A percentile compares a stretch with the other conserved stretches of the same genome.
Evolutionary conservation across 2,329 filamentous ascomycete genomes (phyloP).

Genomic region (Elsinoe perseae): DNA sequence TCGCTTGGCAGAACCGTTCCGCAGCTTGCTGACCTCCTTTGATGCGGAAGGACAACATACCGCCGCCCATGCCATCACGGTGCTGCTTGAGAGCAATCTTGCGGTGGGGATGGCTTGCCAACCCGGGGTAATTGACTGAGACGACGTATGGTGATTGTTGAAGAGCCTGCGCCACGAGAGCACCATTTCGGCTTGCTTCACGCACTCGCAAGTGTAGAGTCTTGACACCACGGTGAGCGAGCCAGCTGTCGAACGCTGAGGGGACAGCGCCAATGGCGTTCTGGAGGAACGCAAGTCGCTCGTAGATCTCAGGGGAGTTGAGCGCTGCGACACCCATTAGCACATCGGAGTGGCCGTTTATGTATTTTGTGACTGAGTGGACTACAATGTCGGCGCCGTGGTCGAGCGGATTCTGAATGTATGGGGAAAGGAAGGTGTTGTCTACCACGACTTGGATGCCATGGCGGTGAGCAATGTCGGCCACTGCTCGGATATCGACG

Average conservation of each 20-base stretch:
- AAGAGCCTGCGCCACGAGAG: constrained; percentile 65
- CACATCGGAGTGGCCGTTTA: constrained; percentile 94
- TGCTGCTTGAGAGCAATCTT: constrained; percentile 83
- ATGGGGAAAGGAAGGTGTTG: constrained; percentile 96
- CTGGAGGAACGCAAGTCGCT: constrained; percentile 80
- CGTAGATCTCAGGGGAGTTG: constrained; percentile 73
- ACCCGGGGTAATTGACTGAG: constrained; percentile 89
- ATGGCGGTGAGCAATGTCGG: constrained; percentile 72
- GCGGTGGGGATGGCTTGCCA: constrained; percentile 79
- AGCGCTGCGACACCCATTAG: constrained; percentile 96
- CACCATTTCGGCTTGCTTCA: constrained; percentile 76
- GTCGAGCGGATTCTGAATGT: constrained; percentile 91
- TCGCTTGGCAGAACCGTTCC: constrained; percentile 83
- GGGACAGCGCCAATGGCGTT: constrained; percentile 96
- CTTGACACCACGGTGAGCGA: constrained; percentile 93
- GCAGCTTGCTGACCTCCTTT: constrained; percentile 77
- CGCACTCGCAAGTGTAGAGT: constrained; percentile 87
- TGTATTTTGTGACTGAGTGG: constrained; percentile 97
- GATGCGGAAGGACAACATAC: constrained; percentile 96
- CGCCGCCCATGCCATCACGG: constrained; percentile 86
- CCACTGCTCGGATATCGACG: constrained; percentile 85
- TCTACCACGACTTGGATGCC: constrained; percentile 96
- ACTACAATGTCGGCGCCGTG: constrained; percentile 93
- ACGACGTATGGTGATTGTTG: constrained; percentile 74
- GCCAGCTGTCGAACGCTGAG: constrained; percentile 93